Conservation (phyloP, 2,329 filamentous ascomycete genomes). For the Karstenula rhodostoma region DNA sequence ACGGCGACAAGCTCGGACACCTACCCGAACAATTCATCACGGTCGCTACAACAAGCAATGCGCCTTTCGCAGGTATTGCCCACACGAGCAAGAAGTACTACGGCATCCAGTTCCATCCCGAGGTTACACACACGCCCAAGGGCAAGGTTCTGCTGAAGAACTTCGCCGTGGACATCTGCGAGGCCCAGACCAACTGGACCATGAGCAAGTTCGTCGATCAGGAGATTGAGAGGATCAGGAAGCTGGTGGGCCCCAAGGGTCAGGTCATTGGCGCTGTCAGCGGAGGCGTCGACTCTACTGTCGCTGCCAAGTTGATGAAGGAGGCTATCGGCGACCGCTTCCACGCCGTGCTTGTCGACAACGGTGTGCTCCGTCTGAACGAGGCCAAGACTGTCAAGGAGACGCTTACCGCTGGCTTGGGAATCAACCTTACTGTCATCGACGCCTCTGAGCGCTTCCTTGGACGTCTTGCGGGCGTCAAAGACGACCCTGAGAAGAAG, state of each 20-base stretch:
- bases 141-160: constrained; percentile 79
- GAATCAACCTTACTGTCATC: constrained; percentile 89
- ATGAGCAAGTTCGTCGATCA: constrained; percentile 85
- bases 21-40: constrained; percentile 77
- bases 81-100: constrained; percentile 75
- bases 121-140: constrained; percentile 76
- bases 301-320: constrained; percentile 84
- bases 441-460: constrained; percentile 83
- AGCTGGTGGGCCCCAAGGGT: constrained; percentile 79
- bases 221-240: constrained; percentile 81
- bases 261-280: constrained; percentile 84
- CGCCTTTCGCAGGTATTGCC: constrained; percentile 81
- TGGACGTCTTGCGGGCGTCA: constrained; percentile 75
- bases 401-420: constrained; percentile 78
- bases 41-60: constrained; percentile 78
- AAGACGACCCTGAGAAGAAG: constrained; percentile 81
- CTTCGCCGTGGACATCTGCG: constrained; percentile 85
- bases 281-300: constrained; percentile 89
- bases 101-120: constrained; percentile 90
- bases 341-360: constrained; percentile 85
- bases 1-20: constrained; percentile 82
- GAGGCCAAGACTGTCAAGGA: constrained; percentile 85
- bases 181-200: constrained; percentile 78
- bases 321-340: constrained; percentile 88
- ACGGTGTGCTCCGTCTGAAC: constrained; percentile 83